These are phyloP conservation scores for Lojkania enalia DNA, from an alignment of 2,329 filamentous ascomycete species.

Conservation along the genomic window DNA sequence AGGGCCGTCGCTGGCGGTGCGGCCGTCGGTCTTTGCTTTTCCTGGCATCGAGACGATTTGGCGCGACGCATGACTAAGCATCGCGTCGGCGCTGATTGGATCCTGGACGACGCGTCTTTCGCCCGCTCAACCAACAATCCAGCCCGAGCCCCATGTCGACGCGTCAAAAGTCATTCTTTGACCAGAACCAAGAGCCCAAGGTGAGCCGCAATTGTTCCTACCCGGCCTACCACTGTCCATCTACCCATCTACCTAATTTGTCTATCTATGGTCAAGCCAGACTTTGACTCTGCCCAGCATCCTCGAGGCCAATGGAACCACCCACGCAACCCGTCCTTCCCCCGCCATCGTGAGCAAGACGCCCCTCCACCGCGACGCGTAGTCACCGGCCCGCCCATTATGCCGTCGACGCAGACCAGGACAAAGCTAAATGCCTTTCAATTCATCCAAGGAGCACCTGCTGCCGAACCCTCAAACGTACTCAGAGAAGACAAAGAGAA, in stretches of 20 bases:
- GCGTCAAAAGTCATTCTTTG: slow-evolving; percentile 57
- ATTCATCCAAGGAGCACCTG: slow-evolving; percentile 48
- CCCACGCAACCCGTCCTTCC: slow-evolving; percentile 35
- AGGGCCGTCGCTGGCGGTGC: too few relatives aligned
- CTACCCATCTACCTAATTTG: too few relatives aligned
- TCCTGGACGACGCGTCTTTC: slow-evolving; percentile 5
- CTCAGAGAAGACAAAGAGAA: slow-evolving; percentile 52
- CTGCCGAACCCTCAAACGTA: slow-evolving; percentile 21
- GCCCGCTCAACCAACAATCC: slow-evolving; percentile 5
- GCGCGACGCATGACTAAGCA: too few relatives aligned
- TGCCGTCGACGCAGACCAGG: slow-evolving; percentile 57
- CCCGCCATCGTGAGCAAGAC: slow-evolving; percentile 29
- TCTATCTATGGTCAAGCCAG: neutral
- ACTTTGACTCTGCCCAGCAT: slow-evolving; percentile 16
- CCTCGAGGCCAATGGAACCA: slow-evolving; percentile 43
- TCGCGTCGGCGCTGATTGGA: slow-evolving; percentile 4
- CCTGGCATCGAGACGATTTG: too few relatives aligned
- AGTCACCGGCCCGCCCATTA: slow-evolving; percentile 46
- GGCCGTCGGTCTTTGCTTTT: too few relatives aligned
- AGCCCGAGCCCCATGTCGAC: slow-evolving; percentile 45
- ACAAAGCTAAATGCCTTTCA: slow-evolving; percentile 60
- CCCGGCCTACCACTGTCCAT: neutral
- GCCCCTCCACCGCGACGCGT: slow-evolving; percentile 37
- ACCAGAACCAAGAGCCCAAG: slow-evolving; percentile 50
- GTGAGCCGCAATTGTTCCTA: slow-evolving; percentile 29